Percentiles rank a stretch among this genome's conserved stretches.
phyloP scores from a whole-genome alignment of 495 filamentous ascomycete species.

The Collariella sp. region DNA sequence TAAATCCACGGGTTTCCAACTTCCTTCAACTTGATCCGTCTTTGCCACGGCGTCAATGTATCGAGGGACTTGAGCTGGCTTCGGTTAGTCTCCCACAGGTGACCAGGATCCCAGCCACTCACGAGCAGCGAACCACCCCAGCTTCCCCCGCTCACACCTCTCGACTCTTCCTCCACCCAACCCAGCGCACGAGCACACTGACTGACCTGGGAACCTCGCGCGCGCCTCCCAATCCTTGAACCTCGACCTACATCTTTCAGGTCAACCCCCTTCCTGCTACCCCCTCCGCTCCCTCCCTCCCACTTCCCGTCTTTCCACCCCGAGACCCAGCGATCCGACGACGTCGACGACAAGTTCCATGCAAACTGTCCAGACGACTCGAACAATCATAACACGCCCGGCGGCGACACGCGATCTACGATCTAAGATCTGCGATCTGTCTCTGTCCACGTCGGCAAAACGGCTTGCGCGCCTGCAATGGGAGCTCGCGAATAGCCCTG shows the following conservation, averaged over 20 bases:
- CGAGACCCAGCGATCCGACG: constrained; percentile 9
- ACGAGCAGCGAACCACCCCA: constrained; percentile 15
- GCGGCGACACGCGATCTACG: constrained; percentile 10
- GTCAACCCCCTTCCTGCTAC: constrained; percentile 20
- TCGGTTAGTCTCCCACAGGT: constrained; percentile 14
- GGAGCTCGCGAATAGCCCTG: constrained; percentile 24
- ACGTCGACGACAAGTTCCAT: constrained; percentile 9
- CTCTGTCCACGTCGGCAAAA: constrained; percentile 10
- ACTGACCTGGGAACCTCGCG: constrained; percentile 22
- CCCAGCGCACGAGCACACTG: constrained; percentile 10
- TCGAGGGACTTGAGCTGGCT: constrained; percentile 14
- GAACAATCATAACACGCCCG: neutral
- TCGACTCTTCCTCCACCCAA: constrained; percentile 9
- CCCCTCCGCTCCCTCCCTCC: constrained; percentile 11
- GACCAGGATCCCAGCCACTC: constrained; percentile 21
- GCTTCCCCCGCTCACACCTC: constrained; percentile 22
- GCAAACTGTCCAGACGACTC: neutral
- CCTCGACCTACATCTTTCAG: constrained; percentile 18
- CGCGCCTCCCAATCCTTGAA: constrained; percentile 18
- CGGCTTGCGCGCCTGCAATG: constrained; percentile 23
- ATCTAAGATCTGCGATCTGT: constrained; percentile 2
- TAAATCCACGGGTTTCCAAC: too few relatives aligned
- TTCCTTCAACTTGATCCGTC: neutral
- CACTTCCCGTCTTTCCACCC: constrained; percentile 9
- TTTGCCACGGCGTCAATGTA: constrained; percentile 26